A percentile compares a stretch with the other conserved stretches of the same genome.
These are phyloP conservation scores for Sideroxylon spinosum DNA, from an alignment of 179 eudicot species.

Conservation along the genomic window DNA sequence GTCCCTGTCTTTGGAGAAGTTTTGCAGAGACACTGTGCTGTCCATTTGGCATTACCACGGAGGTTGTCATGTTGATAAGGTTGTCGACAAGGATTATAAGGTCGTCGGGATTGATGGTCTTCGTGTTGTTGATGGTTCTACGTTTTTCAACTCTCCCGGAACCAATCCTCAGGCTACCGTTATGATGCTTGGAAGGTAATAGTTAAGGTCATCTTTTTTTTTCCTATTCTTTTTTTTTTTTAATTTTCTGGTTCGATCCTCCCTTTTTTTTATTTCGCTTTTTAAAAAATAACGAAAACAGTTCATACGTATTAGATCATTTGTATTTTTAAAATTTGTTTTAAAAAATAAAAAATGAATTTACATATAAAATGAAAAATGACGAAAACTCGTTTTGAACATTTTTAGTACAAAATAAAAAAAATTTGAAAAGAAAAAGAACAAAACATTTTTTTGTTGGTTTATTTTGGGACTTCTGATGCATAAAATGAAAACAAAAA, in stretches of 20 bases:
- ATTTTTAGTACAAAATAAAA: too few relatives aligned
- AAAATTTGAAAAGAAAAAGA: too few relatives aligned
- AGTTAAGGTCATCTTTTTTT: too few relatives aligned
- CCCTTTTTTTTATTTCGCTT: too few relatives aligned
- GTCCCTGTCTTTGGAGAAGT: conserved; percentile 48
- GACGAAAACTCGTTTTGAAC: too few relatives aligned
- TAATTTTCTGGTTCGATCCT: too few relatives aligned
- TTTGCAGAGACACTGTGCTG: conserved; percentile 70
- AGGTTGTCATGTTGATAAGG: conserved; percentile 72
- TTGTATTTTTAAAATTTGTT: too few relatives aligned
- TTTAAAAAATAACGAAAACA: background rate
- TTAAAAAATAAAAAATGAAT: too few relatives aligned
- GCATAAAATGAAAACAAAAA: too few relatives aligned
- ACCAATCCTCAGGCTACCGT: conserved; percentile 92
- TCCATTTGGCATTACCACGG: conserved; percentile 95
- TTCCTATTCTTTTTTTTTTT: too few relatives aligned
- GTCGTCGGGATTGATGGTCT: conserved; percentile 57
- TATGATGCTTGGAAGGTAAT: conserved; percentile 95
- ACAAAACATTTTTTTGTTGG: too few relatives aligned
- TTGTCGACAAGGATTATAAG: conserved; percentile 65
- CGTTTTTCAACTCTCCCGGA: conserved; percentile 63
- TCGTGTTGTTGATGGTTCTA: conserved; percentile 78
- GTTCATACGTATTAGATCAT: background rate
- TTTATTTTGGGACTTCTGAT: background rate
- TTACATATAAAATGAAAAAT: too few relatives aligned